These are phyloP conservation scores for Plasmopara muralis DNA, from an alignment of 352 stramenopile genomes.

Conservation along the genomic window DNA sequence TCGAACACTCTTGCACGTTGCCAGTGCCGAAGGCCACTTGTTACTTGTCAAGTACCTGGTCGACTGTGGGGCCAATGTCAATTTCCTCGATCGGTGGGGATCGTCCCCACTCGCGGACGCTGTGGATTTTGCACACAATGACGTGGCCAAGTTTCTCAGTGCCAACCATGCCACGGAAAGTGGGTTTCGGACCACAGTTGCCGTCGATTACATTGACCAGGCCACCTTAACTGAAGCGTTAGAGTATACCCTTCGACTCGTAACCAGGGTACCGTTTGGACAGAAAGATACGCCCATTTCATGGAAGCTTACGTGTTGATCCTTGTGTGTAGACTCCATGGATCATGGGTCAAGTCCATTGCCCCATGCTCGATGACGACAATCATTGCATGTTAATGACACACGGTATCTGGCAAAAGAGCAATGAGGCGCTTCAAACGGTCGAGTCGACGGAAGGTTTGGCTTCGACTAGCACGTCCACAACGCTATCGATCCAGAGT, in stretches of 20 bases:
- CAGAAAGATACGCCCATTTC: neutral
- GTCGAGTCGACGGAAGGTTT: no score
- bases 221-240: constrained; percentile 47
- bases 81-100: constrained; percentile 71
- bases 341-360: constrained; percentile 71
- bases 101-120: constrained; percentile 68
- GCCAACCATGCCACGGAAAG: constrained; percentile 57
- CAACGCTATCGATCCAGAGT: no score
- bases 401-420: constrained; percentile 70
- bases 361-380: constrained; percentile 51
- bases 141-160: constrained; percentile 59
- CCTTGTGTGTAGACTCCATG: constrained; percentile 39
- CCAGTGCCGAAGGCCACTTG: constrained; percentile 59
- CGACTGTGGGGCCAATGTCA: constrained; percentile 64
- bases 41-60: constrained; percentile 58
- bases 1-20: constrained; percentile 65
- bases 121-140: constrained; percentile 72
- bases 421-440: constrained; percentile 4
- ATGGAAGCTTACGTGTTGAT: neutral
- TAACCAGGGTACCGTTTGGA: constrained; percentile 36
- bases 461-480: no score
- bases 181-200: constrained; percentile 45
- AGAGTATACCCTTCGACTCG: constrained; percentile 58
- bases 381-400: constrained; percentile 55
- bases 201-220: constrained; percentile 56